phyloP scores from a whole-genome alignment of 2,329 filamentous ascomycete species.

The Paecilomyces sp. region DNA sequence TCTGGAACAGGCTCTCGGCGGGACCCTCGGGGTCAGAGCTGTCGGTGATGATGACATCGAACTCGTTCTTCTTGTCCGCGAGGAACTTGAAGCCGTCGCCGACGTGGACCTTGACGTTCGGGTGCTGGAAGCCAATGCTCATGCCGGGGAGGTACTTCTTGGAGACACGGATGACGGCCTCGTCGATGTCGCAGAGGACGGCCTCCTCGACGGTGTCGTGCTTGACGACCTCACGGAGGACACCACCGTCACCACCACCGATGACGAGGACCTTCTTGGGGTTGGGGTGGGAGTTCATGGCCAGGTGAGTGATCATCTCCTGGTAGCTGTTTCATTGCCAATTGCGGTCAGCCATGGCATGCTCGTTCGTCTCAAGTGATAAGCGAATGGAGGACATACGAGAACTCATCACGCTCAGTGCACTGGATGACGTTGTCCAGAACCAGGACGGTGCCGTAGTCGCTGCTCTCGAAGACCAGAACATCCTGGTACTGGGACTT shows the following conservation, averaged over 20 bases:
- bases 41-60: slow-evolving; percentile 99
- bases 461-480: slow-evolving; percentile 94
- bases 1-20: slow-evolving; percentile 94
- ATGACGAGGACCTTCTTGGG: slow-evolving; percentile 98
- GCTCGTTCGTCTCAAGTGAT: background rate
- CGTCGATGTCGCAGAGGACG: slow-evolving; percentile 95
- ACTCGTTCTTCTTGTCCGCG: slow-evolving; percentile 89
- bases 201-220: slow-evolving; percentile 96
- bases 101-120: slow-evolving; percentile 85
- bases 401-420: slow-evolving; percentile 98
- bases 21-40: slow-evolving; percentile 96
- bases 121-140: slow-evolving; percentile 87
- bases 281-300: slow-evolving; percentile 96
- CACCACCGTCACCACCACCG: slow-evolving; percentile 93
- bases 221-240: slow-evolving; percentile 98
- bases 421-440: slow-evolving; percentile 98
- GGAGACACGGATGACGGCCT: slow-evolving; percentile 95
- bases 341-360: background rate
- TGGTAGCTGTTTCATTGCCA: slow-evolving; percentile 57
- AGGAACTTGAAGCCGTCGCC: slow-evolving; percentile 99
- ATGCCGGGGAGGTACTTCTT: slow-evolving; percentile 97
- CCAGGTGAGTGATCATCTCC: slow-evolving; percentile 99
- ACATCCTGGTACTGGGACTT: slow-evolving; percentile 99
- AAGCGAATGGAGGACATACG: slow-evolving; percentile 41
- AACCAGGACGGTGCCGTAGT: slow-evolving; percentile 93